Percentiles rank a stretch among this genome's conserved stretches.
Evolutionary conservation across 352 stramenopile genomes (phyloP).

Genomic region (Globisporangium heterothallicum): DNA sequence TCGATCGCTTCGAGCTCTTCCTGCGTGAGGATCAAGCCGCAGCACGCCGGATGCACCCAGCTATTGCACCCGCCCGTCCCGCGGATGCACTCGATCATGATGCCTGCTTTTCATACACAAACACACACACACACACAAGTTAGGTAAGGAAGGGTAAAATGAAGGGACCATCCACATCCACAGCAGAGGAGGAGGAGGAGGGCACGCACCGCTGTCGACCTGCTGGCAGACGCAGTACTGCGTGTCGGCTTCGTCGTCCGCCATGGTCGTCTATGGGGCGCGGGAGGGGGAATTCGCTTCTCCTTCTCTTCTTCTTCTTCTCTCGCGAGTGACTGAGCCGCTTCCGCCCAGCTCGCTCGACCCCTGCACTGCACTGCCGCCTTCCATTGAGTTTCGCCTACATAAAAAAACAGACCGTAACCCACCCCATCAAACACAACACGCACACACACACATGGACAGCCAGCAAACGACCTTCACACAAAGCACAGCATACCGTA

Average conservation of each 20-base stretch:
- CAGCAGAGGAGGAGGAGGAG: not conserved
- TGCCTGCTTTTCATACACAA: constrained; percentile 33
- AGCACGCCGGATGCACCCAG: constrained; percentile 88
- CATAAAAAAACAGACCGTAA: constrained; percentile 8
- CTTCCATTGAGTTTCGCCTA: constrained; percentile 15
- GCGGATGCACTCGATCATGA: constrained; percentile 93
- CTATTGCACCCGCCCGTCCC: constrained; percentile 86
- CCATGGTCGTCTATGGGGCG: constrained; percentile 19
- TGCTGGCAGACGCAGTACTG: constrained; percentile 86
- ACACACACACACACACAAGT: not conserved
- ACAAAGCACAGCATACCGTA: not conserved
- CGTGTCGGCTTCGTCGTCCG: constrained; percentile 28
- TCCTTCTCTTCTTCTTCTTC: not conserved
- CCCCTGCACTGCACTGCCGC: constrained; percentile 5
- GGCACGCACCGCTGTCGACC: constrained; percentile 54
- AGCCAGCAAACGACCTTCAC: no score
- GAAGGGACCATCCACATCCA: no score
- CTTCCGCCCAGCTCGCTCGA: constrained; percentile 2
- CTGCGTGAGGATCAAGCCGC: constrained; percentile 78
- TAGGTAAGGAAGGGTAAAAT: no score
- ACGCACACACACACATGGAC: not conserved
- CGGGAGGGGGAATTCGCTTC: not conserved
- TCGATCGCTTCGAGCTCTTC: constrained; percentile 83
- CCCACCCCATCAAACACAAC: not conserved
- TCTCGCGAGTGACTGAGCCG: constrained; percentile 2